Evolutionary conservation across 2,329 filamentous ascomycete genomes (phyloP).

Genomic region (Chalara sp.): DNA sequence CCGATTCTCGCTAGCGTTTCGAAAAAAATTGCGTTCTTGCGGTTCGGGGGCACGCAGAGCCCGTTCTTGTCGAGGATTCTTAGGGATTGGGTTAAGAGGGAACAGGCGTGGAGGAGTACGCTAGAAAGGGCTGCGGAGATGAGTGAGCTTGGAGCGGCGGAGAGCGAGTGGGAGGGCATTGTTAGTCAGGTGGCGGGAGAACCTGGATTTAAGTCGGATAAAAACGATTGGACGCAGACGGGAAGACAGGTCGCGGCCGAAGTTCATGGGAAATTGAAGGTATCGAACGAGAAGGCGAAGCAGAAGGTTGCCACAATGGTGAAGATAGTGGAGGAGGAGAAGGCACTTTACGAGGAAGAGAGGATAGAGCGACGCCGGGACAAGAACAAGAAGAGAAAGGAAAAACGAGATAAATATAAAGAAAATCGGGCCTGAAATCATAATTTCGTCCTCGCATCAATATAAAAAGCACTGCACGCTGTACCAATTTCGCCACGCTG

Average conservation of each 20-base stretch:
- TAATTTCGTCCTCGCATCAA: too few species aligned
- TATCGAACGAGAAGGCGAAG: constrained; percentile 5
- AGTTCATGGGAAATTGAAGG: constrained; percentile 15
- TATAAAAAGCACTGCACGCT: too few species aligned
- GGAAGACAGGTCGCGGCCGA: constrained; percentile 16
- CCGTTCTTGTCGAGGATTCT: constrained; percentile 50
- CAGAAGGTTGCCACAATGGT: constrained; percentile 35
- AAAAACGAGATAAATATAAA: background rate
- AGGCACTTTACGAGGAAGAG: constrained; percentile 30
- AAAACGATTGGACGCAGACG: constrained; percentile 8
- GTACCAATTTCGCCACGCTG: constrained; percentile 26
- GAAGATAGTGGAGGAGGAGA: constrained; percentile 40
- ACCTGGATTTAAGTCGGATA: constrained; percentile 34
- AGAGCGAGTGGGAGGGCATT: constrained; percentile 44
- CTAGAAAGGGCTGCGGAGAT: constrained; percentile 30
- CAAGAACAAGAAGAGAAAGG: constrained; percentile 8
- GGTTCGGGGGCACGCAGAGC: constrained; percentile 60
- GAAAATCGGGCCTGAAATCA: background rate
- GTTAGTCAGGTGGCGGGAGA: too few species aligned
- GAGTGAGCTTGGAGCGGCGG: constrained; percentile 30
- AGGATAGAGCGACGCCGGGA: constrained; percentile 21
- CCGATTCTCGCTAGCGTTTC: constrained; percentile 50
- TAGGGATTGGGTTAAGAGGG: constrained; percentile 39
- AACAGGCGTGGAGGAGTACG: constrained; percentile 34
- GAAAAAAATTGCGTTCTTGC: constrained; percentile 55